phyloP scores from a whole-genome alignment of 306 rosid species.

The Cyclanthera cordifolia region DNA sequence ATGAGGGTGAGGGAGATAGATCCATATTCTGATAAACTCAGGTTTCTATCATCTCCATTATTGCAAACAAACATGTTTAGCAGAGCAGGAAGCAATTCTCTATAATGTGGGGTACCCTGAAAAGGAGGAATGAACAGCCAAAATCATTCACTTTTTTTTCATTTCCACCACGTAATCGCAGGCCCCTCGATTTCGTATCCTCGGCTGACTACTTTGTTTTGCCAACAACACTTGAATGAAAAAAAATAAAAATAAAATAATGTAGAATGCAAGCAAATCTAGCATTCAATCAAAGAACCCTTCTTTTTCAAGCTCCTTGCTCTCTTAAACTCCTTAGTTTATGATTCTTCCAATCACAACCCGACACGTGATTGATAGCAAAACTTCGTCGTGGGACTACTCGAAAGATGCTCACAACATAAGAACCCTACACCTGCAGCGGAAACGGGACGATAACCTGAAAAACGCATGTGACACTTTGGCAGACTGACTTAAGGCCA shows the following conservation, averaged over 20 bases:
- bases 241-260: too few relatives aligned
- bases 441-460: constrained; percentile 7
- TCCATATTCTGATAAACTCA: constrained; percentile 2
- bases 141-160: background rate
- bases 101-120: constrained; percentile 6
- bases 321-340: constrained; percentile 10
- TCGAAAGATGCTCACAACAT: constrained; percentile 13
- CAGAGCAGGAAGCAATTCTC: background rate
- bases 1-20: constrained; percentile 5
- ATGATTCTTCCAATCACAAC: constrained; percentile 3
- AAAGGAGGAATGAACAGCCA: constrained; percentile 10
- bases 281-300: background rate
- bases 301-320: background rate
- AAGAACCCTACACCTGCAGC: constrained; percentile 11
- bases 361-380: constrained; percentile 1
- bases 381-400: constrained; percentile 6
- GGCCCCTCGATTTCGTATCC: background rate
- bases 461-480: constrained; percentile 29
- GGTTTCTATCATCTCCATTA: background rate
- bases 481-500: constrained; percentile 19
- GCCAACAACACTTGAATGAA: background rate
- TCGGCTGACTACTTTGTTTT: background rate
- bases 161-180: background rate
- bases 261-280: background rate
- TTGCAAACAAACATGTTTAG: background rate